Percentiles rank a stretch among this genome's conserved stretches.
These are phyloP conservation scores for Ramaria rubella DNA, from an alignment of 768 basidiomycete species.

Conservation along the genomic window DNA sequence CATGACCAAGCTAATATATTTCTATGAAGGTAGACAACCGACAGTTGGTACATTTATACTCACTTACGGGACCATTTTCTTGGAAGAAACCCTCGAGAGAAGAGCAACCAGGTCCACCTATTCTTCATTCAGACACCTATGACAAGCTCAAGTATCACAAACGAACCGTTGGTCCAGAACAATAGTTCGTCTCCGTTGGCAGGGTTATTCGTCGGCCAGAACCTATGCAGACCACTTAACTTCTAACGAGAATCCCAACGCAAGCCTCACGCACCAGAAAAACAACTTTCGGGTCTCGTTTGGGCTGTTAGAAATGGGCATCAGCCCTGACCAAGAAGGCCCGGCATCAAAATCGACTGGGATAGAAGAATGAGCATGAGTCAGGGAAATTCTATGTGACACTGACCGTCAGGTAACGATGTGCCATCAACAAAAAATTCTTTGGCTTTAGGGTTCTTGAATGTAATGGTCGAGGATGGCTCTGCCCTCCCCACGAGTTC, in stretches of 20 bases:
- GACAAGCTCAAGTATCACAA: background rate
- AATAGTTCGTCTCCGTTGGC: slow-evolving; percentile 24
- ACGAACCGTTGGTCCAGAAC: slow-evolving; percentile 31
- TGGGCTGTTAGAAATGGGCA: slow-evolving; percentile 23
- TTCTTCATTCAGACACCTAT: background rate
- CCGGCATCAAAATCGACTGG: slow-evolving; percentile 32
- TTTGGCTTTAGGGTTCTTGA: slow-evolving; percentile 21
- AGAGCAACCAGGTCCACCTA: slow-evolving; percentile 15
- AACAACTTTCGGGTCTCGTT: slow-evolving; percentile 44
- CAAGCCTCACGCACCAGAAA: slow-evolving; percentile 15
- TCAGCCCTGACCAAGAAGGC: slow-evolving; percentile 25
- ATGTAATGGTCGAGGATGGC: slow-evolving; percentile 10
- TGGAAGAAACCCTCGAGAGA: slow-evolving; percentile 14
- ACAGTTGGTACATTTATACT: background rate
- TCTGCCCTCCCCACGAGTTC: slow-evolving; percentile 14
- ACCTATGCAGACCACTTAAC: slow-evolving; percentile 15
- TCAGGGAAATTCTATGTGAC: background rate
- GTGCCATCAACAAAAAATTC: slow-evolving; percentile 43
- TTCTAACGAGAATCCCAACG: background rate
- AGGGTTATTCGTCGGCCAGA: slow-evolving; percentile 28
- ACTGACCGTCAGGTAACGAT: slow-evolving; percentile 37
- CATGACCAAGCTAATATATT: slow-evolving; percentile 13
- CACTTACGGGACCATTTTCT: slow-evolving; percentile 14
- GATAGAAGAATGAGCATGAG: background rate
- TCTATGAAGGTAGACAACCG: background rate